Evolutionary conservation across 192 early-diverging fungal species (phyloP).

Genomic region (Spinellus fusiger): DNA sequence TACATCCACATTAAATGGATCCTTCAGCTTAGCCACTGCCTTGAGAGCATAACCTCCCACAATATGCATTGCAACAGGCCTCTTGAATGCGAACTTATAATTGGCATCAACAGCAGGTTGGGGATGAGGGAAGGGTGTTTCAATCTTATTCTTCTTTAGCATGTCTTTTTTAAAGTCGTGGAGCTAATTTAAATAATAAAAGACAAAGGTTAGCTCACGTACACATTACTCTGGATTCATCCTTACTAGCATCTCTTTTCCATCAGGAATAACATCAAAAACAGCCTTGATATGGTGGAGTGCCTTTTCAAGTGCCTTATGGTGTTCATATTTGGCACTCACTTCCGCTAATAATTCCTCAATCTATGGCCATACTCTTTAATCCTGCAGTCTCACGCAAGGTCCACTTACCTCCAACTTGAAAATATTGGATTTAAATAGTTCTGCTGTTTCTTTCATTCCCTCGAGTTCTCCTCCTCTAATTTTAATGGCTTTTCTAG

Average conservation of each 20-base stretch:
- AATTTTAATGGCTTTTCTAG: neutral
- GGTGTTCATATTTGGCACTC: slow-evolving; percentile 51
- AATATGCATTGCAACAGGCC: slow-evolving; percentile 70
- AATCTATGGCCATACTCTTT: slow-evolving; percentile 34
- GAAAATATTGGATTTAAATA: slow-evolving; percentile 91
- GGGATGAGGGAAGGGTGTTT: slow-evolving; percentile 75
- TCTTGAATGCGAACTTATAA: slow-evolving; percentile 73
- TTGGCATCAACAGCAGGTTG: slow-evolving; percentile 61
- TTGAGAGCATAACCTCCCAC: slow-evolving; percentile 88
- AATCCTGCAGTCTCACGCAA: slow-evolving; percentile 21
- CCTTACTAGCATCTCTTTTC: slow-evolving; percentile 48
- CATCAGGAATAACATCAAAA: slow-evolving; percentile 52
- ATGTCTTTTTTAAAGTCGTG: slow-evolving; percentile 34
- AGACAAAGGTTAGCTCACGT: slow-evolving; percentile 9
- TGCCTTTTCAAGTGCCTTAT: slow-evolving; percentile 52
- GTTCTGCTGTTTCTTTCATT: slow-evolving; percentile 71
- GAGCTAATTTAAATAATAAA: slow-evolving; percentile 24
- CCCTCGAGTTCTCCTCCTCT: slow-evolving; percentile 67
- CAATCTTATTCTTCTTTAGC: slow-evolving; percentile 51
- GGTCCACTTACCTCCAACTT: slow-evolving; percentile 63
- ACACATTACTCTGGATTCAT: neutral
- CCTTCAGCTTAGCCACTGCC: slow-evolving; percentile 50
- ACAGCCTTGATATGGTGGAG: slow-evolving; percentile 64
- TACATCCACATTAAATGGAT: slow-evolving; percentile 79
- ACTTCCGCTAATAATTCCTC: slow-evolving; percentile 72